Evolutionary conservation across 441 rosid species (phyloP), one percentile per base, ranked within the genome.

Genomic region (Jatropha podagrica): DNA sequence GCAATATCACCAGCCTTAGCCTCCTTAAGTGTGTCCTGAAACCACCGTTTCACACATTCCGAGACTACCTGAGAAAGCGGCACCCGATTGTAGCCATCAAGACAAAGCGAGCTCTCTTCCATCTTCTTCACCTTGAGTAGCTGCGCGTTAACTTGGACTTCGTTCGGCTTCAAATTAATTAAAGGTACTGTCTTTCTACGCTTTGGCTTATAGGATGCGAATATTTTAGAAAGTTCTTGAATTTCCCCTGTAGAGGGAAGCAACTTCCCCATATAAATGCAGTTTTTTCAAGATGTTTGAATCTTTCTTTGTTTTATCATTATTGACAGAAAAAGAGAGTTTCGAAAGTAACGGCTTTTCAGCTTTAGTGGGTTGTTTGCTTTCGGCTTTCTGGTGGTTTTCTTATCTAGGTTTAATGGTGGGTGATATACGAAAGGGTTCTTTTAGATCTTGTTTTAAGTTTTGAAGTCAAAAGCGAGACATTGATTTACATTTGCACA

Each of bases 1-100:
- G 87, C 72, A 63, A 70, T 81, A 72, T 94, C 95, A 0, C 97
- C 98, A 20, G 91, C 85, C 73, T 86, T 84, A 38, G 97, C 98
- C 70, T 88, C 97, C 79, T 76, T 86, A 14, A 91, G 94, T 1
- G 97, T 85, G 72, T 92, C 97, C 46, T 84, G 85, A 52, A 94
- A 94, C 97, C 98, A 94, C 23, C 87, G 80, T 77, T 81, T 87
- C 8, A 84, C 92, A 78, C 97, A 91, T 27, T 92, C 97, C 23
- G 90, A 85, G 32, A 94, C 97, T 42, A 91, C 97, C 61, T 80
- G 83, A 58, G 91, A 78, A 63, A 94, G 83, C 3, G 94, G 92
- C 72, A 86, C 48, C 68, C 90, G 83, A 17, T 76, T 74, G 60
- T 49, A 69, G 40, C 78, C 85, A 69, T 78, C 85, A 48, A 71